Conservation (phyloP, 495 filamentous ascomycete species). For the Penicillium coffeae region DNA sequence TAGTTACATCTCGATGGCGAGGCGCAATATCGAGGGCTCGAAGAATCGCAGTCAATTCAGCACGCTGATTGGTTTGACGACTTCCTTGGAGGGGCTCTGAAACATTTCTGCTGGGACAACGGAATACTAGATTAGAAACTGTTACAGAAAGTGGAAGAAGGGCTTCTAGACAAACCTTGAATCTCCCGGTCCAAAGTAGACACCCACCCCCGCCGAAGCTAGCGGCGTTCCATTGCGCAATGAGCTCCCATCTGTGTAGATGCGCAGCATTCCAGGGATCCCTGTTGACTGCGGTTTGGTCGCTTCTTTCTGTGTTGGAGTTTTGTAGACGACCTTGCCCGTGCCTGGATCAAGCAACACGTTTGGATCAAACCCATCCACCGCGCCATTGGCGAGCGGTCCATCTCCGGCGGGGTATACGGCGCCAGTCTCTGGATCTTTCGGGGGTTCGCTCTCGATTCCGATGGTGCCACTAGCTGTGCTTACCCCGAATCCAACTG, state of each 20-base stretch:
- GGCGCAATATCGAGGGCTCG: constrained; percentile 77
- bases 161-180: constrained; percentile 50
- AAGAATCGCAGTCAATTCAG: constrained; percentile 83
- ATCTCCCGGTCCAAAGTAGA: constrained; percentile 77
- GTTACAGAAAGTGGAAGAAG: not conserved
- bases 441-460: constrained; percentile 27
- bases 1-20: constrained; percentile 57
- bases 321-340: constrained; percentile 60
- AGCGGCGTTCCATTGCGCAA: constrained; percentile 69
- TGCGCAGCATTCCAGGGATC: constrained; percentile 53
- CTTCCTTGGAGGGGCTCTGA: constrained; percentile 73
- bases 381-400: constrained; percentile 49
- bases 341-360: constrained; percentile 51
- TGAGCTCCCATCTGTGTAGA: constrained; percentile 89
- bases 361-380: constrained; percentile 61
- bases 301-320: constrained; percentile 39
- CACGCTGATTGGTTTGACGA: constrained; percentile 88
- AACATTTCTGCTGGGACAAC: constrained; percentile 63
- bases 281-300: constrained; percentile 41
- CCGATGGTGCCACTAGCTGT: constrained; percentile 23
- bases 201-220: constrained; percentile 79
- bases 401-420: constrained; percentile 52
- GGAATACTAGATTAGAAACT: constrained; percentile 21
- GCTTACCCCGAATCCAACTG: constrained; percentile 22
- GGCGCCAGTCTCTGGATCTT: constrained; percentile 39